Conservation (phyloP, 1,284 basidiomycete genomes). For the Cronartium quercuum region DNA sequence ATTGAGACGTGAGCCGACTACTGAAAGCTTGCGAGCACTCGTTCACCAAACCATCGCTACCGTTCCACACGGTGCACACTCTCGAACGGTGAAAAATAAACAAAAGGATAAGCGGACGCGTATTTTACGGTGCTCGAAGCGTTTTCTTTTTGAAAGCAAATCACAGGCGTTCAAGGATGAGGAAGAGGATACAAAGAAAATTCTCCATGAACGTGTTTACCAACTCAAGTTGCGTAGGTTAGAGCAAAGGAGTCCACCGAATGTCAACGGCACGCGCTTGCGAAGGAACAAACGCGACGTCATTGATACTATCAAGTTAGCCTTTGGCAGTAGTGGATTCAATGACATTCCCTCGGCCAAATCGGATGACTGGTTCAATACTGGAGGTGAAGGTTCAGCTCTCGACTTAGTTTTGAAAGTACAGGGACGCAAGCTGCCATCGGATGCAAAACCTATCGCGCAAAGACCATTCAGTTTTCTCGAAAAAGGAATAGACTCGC, state of each 20-base stretch:
- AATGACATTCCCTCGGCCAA: background rate
- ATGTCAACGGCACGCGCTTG: background rate
- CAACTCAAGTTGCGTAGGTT: background rate
- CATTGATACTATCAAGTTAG: background rate
- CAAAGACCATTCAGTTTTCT: background rate
- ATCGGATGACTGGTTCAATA: background rate
- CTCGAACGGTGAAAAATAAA: background rate
- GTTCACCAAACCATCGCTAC: background rate
- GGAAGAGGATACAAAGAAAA: conserved; percentile 1
- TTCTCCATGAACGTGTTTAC: background rate
- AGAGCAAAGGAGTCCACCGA: background rate
- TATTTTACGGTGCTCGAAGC: background rate
- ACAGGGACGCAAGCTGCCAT: background rate
- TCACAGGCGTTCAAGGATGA: background rate
- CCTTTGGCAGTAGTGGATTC: background rate
- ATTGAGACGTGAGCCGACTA: background rate
- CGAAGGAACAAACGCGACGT: background rate
- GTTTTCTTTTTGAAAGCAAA: background rate
- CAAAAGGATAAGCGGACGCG: background rate
- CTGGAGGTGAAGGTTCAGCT: background rate
- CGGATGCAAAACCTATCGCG: background rate
- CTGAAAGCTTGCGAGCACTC: background rate
- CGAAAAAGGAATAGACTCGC: background rate
- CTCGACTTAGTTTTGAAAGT: background rate
- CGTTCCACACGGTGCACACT: background rate